Conservation (phyloP, 768 basidiomycete genomes). For the Leccinum uliginosum region DNA sequence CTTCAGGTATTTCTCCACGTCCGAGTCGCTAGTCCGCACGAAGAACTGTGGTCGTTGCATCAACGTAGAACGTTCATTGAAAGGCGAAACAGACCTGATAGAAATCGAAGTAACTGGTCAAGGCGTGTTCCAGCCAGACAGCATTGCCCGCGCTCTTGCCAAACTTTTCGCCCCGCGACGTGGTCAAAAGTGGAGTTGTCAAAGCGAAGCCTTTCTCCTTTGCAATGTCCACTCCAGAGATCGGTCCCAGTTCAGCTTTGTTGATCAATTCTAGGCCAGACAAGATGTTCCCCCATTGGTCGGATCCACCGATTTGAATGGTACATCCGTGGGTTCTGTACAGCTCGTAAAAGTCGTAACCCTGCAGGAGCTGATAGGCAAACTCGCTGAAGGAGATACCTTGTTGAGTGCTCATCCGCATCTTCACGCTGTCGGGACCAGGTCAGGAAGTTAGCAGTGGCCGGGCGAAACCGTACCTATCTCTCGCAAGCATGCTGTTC, state of each 20-base stretch:
- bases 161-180: slow-evolving; percentile 88
- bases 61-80: not conserved
- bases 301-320: slow-evolving; percentile 92
- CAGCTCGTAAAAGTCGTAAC: slow-evolving; percentile 88
- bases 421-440: slow-evolving; percentile 59
- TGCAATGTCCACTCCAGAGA: not conserved
- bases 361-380: slow-evolving; percentile 95
- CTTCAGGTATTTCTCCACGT: slow-evolving; percentile 74
- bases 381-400: slow-evolving; percentile 99
- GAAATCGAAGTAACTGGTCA: slow-evolving; percentile 89
- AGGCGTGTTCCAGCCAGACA: slow-evolving; percentile 74
- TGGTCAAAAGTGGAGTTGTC: slow-evolving; percentile 92
- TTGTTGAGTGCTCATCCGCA: slow-evolving; percentile 69
- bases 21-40: slow-evolving; percentile 71
- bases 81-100: slow-evolving; percentile 66
- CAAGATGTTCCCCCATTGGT: slow-evolving; percentile 98
- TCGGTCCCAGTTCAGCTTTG: slow-evolving; percentile 30
- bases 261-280: slow-evolving; percentile 90
- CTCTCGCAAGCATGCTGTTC: slow-evolving; percentile 84
- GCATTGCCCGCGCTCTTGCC: slow-evolving; percentile 98
- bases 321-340: slow-evolving; percentile 62
- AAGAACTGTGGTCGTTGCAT: slow-evolving; percentile 64
- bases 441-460: slow-evolving; percentile 5
- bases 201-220: slow-evolving; percentile 63
- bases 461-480: slow-evolving; percentile 55